phyloP scores from a whole-genome alignment of 2,329 filamentous ascomycete genomes.

The Phoma sp. region DNA sequence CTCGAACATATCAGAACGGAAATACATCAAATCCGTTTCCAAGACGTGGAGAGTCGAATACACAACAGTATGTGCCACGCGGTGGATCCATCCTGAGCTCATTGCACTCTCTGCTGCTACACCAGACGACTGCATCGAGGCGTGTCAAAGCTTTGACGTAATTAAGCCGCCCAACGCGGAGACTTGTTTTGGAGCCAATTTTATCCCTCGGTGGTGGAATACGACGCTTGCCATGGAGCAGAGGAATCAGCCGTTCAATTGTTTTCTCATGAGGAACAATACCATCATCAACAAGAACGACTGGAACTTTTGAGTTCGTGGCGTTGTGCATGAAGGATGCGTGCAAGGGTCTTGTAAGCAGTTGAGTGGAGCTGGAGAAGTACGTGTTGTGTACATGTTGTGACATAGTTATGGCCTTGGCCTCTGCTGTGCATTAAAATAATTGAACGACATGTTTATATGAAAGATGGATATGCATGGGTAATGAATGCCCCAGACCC shows the following conservation, averaged over 20 bases:
- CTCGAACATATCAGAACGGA: too few relatives aligned
- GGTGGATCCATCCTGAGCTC: neutral
- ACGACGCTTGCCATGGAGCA: neutral
- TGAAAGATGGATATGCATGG: neutral
- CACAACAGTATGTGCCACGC: neutral
- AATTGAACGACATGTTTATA: neutral
- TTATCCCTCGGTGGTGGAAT: conserved; percentile 6
- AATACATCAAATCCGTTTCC: too few relatives aligned
- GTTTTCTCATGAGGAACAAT: neutral
- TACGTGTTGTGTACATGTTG: neutral
- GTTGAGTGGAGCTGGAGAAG: neutral
- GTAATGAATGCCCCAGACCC: neutral
- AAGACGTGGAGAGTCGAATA: neutral
- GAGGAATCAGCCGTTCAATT: neutral
- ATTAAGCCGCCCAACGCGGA: neutral
- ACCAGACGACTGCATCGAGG: conserved; percentile 5
- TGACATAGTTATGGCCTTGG: too few relatives aligned
- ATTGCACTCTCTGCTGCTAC: neutral
- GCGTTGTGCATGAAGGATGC: neutral
- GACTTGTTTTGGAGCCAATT: neutral
- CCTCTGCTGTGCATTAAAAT: too few relatives aligned
- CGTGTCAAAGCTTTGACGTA: conserved; percentile 1
- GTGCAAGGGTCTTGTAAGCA: neutral
- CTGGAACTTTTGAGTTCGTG: neutral
- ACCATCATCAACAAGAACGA: neutral